phyloP scores from a whole-genome alignment of 2,329 filamentous ascomycete species.

The Penicillium sp. region DNA sequence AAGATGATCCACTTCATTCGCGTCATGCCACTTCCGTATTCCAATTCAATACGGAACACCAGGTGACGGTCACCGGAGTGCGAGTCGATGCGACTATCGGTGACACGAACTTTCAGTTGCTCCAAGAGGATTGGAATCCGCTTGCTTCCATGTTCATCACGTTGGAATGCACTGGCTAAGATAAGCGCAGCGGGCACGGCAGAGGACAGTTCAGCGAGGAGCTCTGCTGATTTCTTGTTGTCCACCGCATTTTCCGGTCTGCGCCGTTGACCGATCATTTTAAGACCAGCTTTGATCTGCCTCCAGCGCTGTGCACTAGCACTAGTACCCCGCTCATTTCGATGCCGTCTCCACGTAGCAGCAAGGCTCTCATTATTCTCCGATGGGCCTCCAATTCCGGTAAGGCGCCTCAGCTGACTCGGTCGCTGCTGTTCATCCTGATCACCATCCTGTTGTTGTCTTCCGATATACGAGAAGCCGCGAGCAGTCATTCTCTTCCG shows the following conservation, averaged over 20 bases:
- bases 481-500: conserved; percentile 61
- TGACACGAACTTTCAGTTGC: conserved; percentile 86
- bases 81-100: conserved; percentile 72
- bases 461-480: conserved; percentile 52
- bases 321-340: conserved; percentile 69
- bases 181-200: conserved; percentile 92
- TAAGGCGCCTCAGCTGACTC: conserved; percentile 68
- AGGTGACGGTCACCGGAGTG: conserved; percentile 69
- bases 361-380: conserved; percentile 66
- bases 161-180: conserved; percentile 95
- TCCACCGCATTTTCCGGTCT: conserved; percentile 86
- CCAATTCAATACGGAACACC: conserved; percentile 87
- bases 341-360: conserved; percentile 55
- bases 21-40: conserved; percentile 93
- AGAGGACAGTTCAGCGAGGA: conserved; percentile 92
- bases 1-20: conserved; percentile 96
- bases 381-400: conserved; percentile 65
- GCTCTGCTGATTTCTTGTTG: conserved; percentile 90
- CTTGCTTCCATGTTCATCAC: conserved; percentile 93
- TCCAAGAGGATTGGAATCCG: conserved; percentile 93
- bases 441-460: conserved; percentile 57
- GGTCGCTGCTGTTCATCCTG: conserved; percentile 59
- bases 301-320: conserved; percentile 83
- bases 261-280: conserved; percentile 73
- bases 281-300: conserved; percentile 87